A percentile compares a stretch with the other conserved stretches of the same genome.
These are phyloP conservation scores for Buddleja alternifolia DNA, from an alignment of 257 asterid genomes.

Conservation along the genomic window DNA sequence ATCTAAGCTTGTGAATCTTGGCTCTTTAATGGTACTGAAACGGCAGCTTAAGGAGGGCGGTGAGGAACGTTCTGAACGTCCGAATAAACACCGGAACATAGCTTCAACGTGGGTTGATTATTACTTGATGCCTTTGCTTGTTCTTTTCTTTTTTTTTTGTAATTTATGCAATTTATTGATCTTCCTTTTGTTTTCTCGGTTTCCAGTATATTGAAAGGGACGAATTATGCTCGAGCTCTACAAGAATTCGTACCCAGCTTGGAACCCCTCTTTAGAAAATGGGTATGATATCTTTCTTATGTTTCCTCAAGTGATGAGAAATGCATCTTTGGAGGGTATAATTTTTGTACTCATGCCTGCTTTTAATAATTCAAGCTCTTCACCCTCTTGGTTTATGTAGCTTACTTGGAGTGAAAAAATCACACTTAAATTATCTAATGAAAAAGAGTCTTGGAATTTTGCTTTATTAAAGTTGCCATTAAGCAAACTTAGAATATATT, in stretches of 20 bases:
- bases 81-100: constrained; percentile 46
- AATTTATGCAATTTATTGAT: constrained; percentile 17
- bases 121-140: neutral
- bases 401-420: neutral
- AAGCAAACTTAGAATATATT: neutral
- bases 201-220: constrained; percentile 53
- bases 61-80: constrained; percentile 56
- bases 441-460: neutral
- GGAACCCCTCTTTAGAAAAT: constrained; percentile 63
- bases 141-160: neutral
- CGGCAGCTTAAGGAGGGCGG: constrained; percentile 52
- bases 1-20: constrained; percentile 23
- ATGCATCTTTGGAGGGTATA: neutral
- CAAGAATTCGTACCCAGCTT: constrained; percentile 51
- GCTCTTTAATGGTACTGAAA: constrained; percentile 64
- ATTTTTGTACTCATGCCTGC: neutral
- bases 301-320: neutral
- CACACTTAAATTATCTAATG: neutral
- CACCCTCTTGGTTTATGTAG: constrained; percentile 5
- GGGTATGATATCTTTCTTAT: constrained; percentile 45
- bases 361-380: neutral
- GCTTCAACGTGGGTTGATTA: constrained; percentile 36
- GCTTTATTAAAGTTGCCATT: neutral
- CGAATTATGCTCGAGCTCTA: constrained; percentile 39
- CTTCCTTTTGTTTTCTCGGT: constrained; percentile 1